Percentiles rank a stretch among this genome's conserved stretches.
Evolutionary conservation across 768 basidiomycete genomes (phyloP).

Genomic region (Trametopsis cervina): DNA sequence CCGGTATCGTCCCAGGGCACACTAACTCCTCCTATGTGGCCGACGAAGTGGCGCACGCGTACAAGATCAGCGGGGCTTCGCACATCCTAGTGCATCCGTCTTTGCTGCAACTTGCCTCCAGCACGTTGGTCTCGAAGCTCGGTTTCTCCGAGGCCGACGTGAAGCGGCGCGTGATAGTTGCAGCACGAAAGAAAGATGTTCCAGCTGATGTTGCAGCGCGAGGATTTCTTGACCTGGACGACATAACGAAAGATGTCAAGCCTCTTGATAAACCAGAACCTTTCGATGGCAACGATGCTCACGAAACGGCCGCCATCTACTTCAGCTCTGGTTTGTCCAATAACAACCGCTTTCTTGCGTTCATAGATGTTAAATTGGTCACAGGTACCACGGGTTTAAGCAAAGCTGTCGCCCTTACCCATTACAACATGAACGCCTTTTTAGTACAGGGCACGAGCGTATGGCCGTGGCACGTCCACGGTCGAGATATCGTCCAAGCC

Average conservation of each 20-base stretch:
- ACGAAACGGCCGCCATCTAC: conserved; percentile 59
- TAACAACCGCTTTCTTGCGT: neutral
- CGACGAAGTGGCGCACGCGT: conserved; percentile 65
- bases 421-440: conserved; percentile 54
- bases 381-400: conserved; percentile 36
- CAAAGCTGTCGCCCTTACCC: conserved; percentile 18
- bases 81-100: conserved; percentile 61
- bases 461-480: neutral
- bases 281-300: conserved; percentile 43
- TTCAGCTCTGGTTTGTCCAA: conserved; percentile 45
- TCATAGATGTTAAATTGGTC: conserved; percentile 16
- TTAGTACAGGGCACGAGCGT: conserved; percentile 40
- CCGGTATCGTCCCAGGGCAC: conserved; percentile 59
- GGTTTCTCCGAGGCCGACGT: conserved; percentile 42
- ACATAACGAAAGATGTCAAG: conserved; percentile 43
- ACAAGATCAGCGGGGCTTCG: conserved; percentile 55
- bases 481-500: conserved; percentile 47
- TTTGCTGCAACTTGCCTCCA: conserved; percentile 42
- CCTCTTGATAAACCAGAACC: conserved; percentile 41
- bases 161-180: conserved; percentile 41
- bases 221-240: conserved; percentile 33
- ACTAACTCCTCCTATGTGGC: conserved; percentile 67
- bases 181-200: conserved; percentile 32
- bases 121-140: conserved; percentile 42
- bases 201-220: conserved; percentile 18